Evolutionary conservation across 768 basidiomycete species (phyloP), one percentile per base, ranked within the genome.

Genomic region (Porphyrellus cyaneotinctus): DNA sequence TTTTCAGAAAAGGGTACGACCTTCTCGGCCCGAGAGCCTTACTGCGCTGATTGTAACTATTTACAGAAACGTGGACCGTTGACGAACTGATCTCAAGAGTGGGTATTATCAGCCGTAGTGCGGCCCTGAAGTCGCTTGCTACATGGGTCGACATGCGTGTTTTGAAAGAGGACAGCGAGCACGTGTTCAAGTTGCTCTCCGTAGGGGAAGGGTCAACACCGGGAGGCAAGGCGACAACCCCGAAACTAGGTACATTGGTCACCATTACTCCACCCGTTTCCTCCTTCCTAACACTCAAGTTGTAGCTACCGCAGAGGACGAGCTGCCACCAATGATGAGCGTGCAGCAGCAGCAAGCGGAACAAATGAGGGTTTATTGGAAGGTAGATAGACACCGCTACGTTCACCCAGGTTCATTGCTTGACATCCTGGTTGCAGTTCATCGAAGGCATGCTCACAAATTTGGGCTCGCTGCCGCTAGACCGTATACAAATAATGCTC

Each of bases 361-460:
- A 61, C 88, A 93, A 70, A 91, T 95, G 86, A 80, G 76, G 54
- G 78, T 92, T 1, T 90, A 85, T 66, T 95, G 91, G 91, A 91
- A 89, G 82, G 91, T 85, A 47, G 8, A 69, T 23, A 23, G 23
- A 24, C 10, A 15, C 9, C 14, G 6, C 20, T n/a, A 10, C 3
- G 10, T 38, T 42, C 42, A 22, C 28, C 5, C 42, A 13, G 3
- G 12, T 46, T 17, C 24, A 26, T 35, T 52, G 13, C 33, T 39
- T 50, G 38, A 59, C 53, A 43, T 47, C 10, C 48, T 9, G 45
- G 6, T 14, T 37, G 20, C 54, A 91, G 88, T 95, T 87, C 70
- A 88, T 95, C 54, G 86, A 91, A 70, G 91, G 89, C 26, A 92
- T 93, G 87, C 84, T 97, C 52, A 92, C 84, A 49, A 95, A 93